These are phyloP conservation scores for Penicillium sp. DNA, from an alignment of 2,329 filamentous ascomycete species.

Conservation along the genomic window DNA sequence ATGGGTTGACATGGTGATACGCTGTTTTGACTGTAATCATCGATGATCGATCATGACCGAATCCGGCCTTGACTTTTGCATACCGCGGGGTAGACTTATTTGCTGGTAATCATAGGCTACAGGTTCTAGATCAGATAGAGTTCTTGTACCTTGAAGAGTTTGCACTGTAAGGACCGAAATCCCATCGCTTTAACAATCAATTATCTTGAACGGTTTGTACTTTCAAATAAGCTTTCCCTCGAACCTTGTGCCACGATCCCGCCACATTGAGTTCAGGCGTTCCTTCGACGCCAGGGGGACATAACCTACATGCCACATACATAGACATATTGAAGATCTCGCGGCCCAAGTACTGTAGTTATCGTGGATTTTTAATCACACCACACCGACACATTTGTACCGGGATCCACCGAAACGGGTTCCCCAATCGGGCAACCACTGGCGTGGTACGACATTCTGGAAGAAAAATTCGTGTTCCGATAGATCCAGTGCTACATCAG, in stretches of 20 bases:
- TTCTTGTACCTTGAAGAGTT: background rate
- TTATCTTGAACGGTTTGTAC: background rate
- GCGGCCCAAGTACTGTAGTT: background rate
- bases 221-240: background rate
- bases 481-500: background rate
- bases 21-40: background rate
- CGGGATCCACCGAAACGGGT: conserved; percentile 5
- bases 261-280: background rate
- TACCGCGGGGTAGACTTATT: background rate
- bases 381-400: background rate
- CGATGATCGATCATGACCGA: background rate
- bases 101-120: background rate
- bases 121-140: background rate
- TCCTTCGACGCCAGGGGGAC: background rate
- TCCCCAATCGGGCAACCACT: conserved; percentile 12
- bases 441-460: conserved; percentile 4
- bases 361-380: background rate
- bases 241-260: background rate
- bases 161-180: background rate
- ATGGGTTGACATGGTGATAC: background rate
- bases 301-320: background rate
- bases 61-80: background rate
- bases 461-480: background rate
- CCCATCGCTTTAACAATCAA: background rate
- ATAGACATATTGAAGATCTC: background rate